Percentiles rank a stretch among this genome's conserved stretches.
These are phyloP conservation scores for Acrocalymma vagum DNA, from an alignment of 2,329 filamentous ascomycete species.

Conservation along the genomic window DNA sequence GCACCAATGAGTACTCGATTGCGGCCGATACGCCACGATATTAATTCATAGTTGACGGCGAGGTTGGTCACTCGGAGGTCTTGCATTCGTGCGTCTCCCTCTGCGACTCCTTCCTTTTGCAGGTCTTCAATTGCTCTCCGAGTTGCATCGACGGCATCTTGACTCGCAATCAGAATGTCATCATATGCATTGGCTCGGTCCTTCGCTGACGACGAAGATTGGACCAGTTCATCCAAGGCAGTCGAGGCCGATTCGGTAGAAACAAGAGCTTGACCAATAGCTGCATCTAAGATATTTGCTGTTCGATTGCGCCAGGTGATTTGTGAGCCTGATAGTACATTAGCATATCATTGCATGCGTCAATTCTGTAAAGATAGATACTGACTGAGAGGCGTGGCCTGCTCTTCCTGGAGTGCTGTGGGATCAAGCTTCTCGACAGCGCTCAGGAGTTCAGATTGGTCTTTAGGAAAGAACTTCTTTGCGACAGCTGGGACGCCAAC, in stretches of 20 bases:
- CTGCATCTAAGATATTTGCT: constrained; percentile 90
- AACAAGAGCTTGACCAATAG: constrained; percentile 85
- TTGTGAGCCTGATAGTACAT: constrained; percentile 56
- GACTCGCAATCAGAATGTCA: constrained; percentile 85
- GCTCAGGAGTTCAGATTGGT: constrained; percentile 68
- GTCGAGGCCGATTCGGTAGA: constrained; percentile 67
- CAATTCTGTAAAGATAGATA: too few relatives aligned
- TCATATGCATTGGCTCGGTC: constrained; percentile 90
- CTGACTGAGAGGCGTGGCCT: constrained; percentile 59
- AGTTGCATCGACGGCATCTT: constrained; percentile 92
- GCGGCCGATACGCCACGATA: constrained; percentile 93
- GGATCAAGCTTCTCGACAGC: constrained; percentile 75
- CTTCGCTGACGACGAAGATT: constrained; percentile 57
- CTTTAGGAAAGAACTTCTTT: constrained; percentile 77
- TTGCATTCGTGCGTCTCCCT: constrained; percentile 88
- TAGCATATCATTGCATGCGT: too few relatives aligned
- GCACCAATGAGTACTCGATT: constrained; percentile 89
- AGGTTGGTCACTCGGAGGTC: constrained; percentile 91
- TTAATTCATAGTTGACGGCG: constrained; percentile 91
- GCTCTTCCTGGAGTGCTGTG: constrained; percentile 57
- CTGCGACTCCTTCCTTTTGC: constrained; percentile 80
- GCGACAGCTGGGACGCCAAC: constrained; percentile 82
- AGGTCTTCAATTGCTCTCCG: constrained; percentile 94
- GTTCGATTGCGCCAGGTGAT: constrained; percentile 87
- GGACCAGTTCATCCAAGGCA: constrained; percentile 55